phyloP scores from a whole-genome alignment of 148 eudicot species.

The Polygonum aviculare region DNA sequence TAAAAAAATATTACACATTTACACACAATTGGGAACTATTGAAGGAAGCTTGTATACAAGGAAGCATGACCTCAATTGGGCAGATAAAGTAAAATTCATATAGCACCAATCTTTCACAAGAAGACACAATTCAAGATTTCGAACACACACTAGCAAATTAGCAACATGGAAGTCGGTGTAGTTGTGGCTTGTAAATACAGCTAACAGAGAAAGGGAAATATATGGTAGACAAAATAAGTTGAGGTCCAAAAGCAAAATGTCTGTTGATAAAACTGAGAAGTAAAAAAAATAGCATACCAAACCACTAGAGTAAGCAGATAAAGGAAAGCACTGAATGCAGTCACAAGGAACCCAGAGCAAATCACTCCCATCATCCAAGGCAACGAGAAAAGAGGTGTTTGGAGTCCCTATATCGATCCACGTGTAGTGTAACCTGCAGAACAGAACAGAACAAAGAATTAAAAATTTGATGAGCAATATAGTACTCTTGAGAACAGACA shows the following conservation, averaged over 20 bases:
- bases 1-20: background rate
- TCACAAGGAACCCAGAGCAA: constrained; percentile 94
- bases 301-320: constrained; percentile 54
- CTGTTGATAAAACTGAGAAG: background rate
- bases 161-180: background rate
- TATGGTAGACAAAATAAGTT: background rate
- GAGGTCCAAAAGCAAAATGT: background rate
- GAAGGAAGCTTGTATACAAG: background rate
- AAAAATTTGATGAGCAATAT: background rate
- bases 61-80: background rate
- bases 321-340: constrained; percentile 86
- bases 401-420: constrained; percentile 96
- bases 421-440: constrained; percentile 75
- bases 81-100: background rate
- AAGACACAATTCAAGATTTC: background rate
- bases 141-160: background rate
- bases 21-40: background rate
- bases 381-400: constrained; percentile 72
- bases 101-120: background rate
- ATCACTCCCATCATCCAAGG: constrained; percentile 91
- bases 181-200: background rate
- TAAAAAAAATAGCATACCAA: constrained; percentile 39
- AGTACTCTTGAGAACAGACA: background rate
- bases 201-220: background rate
- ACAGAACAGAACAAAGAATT: background rate